phyloP scores from a whole-genome alignment of 805 yeast genomes.

The Yamadazyma phyllophila region DNA sequence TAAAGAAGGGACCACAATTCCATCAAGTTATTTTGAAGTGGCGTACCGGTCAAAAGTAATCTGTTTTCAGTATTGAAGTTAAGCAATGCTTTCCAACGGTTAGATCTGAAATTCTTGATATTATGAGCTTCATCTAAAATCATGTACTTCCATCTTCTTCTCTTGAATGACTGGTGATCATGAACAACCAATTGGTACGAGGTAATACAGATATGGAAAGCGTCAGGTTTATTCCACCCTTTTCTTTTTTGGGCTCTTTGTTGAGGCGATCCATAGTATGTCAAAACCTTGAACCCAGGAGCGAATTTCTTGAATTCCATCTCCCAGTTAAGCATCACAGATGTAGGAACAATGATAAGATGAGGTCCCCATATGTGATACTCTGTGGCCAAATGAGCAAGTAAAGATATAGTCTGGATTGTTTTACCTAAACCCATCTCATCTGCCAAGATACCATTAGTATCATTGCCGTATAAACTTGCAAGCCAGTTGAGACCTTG shows the following conservation, averaged over 20 bases:
- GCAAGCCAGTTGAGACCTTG: constrained; percentile 98
- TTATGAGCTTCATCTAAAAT: constrained; percentile 97
- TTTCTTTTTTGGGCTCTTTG: constrained; percentile 93
- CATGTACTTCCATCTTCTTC: constrained; percentile 95
- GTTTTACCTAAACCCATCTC: constrained; percentile 99
- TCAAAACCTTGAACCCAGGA: constrained; percentile 93
- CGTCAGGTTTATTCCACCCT: constrained; percentile 96
- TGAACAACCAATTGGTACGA: constrained; percentile 97
- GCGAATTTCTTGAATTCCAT: constrained; percentile 98
- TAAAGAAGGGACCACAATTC: constrained; percentile 95
- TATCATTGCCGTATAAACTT: constrained; percentile 83
- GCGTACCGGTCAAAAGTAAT: constrained; percentile 91
- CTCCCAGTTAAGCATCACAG: constrained; percentile 98
- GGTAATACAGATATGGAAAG: constrained; percentile 95
- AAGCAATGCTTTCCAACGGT: constrained; percentile 93
- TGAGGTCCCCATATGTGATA: constrained; percentile 98
- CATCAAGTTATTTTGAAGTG: constrained; percentile 89
- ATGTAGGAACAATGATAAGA: constrained; percentile 93
- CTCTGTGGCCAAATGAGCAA: constrained; percentile 88
- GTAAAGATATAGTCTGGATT: constrained; percentile 86
- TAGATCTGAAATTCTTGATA: constrained; percentile 92
- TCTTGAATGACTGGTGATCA: constrained; percentile 88
- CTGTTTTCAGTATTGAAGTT: constrained; percentile 93
- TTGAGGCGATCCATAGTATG: constrained; percentile 95
- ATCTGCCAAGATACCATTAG: constrained; percentile 96